Percentiles rank a stretch among this genome's conserved stretches.
Evolutionary conservation across 2,329 filamentous ascomycete species (phyloP).

Genomic region (Arachnomyces sp.): DNA sequence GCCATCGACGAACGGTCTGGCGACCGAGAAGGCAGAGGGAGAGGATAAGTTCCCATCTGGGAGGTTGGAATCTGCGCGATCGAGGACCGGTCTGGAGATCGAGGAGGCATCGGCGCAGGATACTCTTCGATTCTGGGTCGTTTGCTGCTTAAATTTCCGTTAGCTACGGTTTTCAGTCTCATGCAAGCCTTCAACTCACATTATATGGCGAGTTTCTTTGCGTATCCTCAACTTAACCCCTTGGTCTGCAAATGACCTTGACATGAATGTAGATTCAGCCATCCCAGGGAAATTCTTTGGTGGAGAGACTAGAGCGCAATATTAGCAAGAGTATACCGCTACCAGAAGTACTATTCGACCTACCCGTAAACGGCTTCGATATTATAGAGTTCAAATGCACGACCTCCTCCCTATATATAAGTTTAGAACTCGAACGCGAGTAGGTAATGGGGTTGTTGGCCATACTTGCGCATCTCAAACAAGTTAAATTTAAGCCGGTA

Average conservation of each 20-base stretch:
- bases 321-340: background rate
- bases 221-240: conserved; percentile 73
- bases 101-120: conserved; percentile 25
- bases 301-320: conserved; percentile 25
- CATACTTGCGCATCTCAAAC: conserved; percentile 59
- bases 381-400: conserved; percentile 46
- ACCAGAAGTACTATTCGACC: conserved; percentile 29
- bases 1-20: conserved; percentile 21
- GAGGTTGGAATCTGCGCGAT: background rate
- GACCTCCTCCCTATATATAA: conserved; percentile 31
- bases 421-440: conserved; percentile 2
- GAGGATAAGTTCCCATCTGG: too few relatives aligned
- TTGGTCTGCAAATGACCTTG: conserved; percentile 76
- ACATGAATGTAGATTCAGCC: conserved; percentile 71
- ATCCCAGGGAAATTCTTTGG: conserved; percentile 70
- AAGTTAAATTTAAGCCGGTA: conserved; percentile 70
- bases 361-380: conserved; percentile 62
- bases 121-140: conserved; percentile 32
- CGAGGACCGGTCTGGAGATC: conserved; percentile 25
- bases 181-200: conserved; percentile 22
- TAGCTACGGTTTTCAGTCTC: conserved; percentile 6
- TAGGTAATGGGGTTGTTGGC: conserved; percentile 1
- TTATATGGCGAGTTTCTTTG: conserved; percentile 64
- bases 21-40: conserved; percentile 24
- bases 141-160: conserved; percentile 25